Conservation (phyloP, 2,329 filamentous ascomycete genomes). For the Penicillium griseofulvum region DNA sequence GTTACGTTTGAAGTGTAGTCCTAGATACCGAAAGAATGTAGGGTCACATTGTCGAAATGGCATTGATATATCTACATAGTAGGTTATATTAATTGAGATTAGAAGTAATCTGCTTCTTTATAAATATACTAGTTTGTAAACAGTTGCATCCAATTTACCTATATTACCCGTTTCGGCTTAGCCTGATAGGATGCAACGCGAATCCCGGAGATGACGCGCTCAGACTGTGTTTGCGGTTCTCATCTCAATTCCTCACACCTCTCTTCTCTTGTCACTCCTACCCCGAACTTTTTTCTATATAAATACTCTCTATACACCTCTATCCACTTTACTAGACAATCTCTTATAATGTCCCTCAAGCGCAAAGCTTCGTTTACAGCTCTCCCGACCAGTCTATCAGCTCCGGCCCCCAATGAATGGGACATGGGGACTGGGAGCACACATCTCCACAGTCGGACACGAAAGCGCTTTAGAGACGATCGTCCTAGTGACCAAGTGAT, state of each 20-base stretch:
- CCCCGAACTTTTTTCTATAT: neutral
- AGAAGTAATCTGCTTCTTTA: too few species aligned
- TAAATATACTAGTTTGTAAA: neutral
- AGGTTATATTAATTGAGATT: too few species aligned
- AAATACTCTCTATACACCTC: neutral
- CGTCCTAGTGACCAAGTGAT: slow-evolving; percentile 56
- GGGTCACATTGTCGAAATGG: too few species aligned
- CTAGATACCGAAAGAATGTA: too few species aligned
- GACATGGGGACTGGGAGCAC: slow-evolving; percentile 29
- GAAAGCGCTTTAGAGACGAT: slow-evolving; percentile 58
- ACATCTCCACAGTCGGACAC: slow-evolving; percentile 56
- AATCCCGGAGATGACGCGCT: slow-evolving; percentile 17
- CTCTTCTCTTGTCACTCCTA: neutral
- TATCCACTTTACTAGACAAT: neutral
- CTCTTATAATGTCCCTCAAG: slow-evolving; percentile 53
- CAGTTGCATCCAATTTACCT: slow-evolving; percentile 21
- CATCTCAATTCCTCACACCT: slow-evolving; percentile 5
- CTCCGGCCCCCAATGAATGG: slow-evolving; percentile 22
- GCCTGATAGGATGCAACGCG: slow-evolving; percentile 26
- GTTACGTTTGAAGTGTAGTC: too few species aligned
- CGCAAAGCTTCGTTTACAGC: slow-evolving; percentile 57
- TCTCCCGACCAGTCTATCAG: slow-evolving; percentile 34
- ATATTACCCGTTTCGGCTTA: slow-evolving; percentile 31
- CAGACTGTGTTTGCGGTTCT: slow-evolving; percentile 11
- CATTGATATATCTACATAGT: too few species aligned